phyloP scores from a whole-genome alignment of 2,329 filamentous ascomycete genomes.

The Fusarium sp. region DNA sequence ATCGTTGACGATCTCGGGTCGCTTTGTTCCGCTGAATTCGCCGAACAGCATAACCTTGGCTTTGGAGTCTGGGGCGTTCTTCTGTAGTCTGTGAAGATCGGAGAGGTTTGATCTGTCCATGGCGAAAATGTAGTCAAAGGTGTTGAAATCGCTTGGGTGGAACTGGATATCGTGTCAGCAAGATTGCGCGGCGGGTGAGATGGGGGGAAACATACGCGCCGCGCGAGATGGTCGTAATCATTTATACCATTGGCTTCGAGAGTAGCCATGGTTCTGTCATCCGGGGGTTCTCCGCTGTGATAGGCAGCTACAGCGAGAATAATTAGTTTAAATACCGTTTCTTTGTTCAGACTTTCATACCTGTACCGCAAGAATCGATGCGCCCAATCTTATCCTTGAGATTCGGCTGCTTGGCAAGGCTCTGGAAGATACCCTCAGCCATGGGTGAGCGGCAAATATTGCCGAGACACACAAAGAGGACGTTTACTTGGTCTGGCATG shows the following conservation, averaged over 20 bases:
- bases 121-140: conserved; percentile 92
- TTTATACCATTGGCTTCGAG: conserved; percentile 78
- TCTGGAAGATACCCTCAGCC: conserved; percentile 92
- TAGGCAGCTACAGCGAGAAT: conserved; percentile 70
- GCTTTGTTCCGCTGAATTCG: conserved; percentile 73
- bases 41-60: conserved; percentile 85
- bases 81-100: conserved; percentile 70
- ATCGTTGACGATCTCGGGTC: conserved; percentile 79
- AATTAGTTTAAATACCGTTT: conserved; percentile 7
- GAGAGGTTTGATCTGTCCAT: conserved; percentile 89
- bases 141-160: conserved; percentile 74
- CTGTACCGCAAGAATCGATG: conserved; percentile 91
- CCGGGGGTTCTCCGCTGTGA: conserved; percentile 79
- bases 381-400: conserved; percentile 68
- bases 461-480: conserved; percentile 95
- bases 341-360: conserved; percentile 43
- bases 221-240: conserved; percentile 79
- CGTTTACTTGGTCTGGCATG: conserved; percentile 65
- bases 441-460: conserved; percentile 97
- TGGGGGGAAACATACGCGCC: conserved; percentile 65
- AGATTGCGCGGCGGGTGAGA: neutral
- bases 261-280: conserved; percentile 84
- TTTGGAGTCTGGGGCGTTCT: conserved; percentile 65
- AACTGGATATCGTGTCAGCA: conserved; percentile 51
- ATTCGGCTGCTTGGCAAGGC: conserved; percentile 69